phyloP scores from a whole-genome alignment of 352 stramenopile species.

The Globisporangium ultimum region DNA sequence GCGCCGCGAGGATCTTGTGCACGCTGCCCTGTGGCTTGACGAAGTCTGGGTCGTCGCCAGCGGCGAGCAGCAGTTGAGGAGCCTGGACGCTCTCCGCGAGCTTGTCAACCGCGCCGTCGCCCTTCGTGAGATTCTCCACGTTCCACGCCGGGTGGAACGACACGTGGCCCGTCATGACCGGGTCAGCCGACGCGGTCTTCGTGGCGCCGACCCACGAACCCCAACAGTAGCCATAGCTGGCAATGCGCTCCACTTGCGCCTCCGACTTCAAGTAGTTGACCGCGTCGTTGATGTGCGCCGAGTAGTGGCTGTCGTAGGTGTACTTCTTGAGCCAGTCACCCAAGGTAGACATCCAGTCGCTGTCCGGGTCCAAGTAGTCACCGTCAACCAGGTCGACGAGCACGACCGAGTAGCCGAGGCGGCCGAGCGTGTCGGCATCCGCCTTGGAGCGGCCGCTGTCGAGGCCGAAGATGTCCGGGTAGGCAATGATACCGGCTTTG shows the following conservation, averaged over 20 bases:
- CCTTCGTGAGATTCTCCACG: conserved; percentile 75
- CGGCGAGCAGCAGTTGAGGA: conserved; percentile 66
- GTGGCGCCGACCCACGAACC: conserved; percentile 71
- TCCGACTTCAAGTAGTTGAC: conserved; percentile 67
- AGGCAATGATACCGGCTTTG: conserved; percentile 66
- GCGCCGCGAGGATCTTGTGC: conserved; percentile 63
- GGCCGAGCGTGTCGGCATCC: conserved; percentile 67
- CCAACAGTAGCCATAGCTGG: conserved; percentile 85
- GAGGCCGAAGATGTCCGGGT: conserved; percentile 74
- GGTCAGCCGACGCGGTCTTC: conserved; percentile 35
- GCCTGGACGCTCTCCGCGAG: conserved; percentile 68
- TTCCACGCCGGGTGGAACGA: conserved; percentile 83
- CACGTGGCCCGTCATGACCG: conserved; percentile 57
- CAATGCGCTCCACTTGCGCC: conserved; percentile 49
- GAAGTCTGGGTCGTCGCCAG: conserved; percentile 67
- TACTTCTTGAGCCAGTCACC: conserved; percentile 70
- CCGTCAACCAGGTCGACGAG: conserved; percentile 62
- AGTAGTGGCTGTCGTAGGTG: conserved; percentile 45
- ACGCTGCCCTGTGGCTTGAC: conserved; percentile 66
- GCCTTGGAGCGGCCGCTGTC: conserved; percentile 81
- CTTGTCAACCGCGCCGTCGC: conserved; percentile 64
- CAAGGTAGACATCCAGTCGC: conserved; percentile 26
- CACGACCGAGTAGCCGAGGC: conserved; percentile 73
- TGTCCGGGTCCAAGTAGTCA: conserved; percentile 48
- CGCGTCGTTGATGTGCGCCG: conserved; percentile 64